phyloP scores from a whole-genome alignment of 768 basidiomycete genomes.

The Hygrophoropsis aurantiaca region DNA sequence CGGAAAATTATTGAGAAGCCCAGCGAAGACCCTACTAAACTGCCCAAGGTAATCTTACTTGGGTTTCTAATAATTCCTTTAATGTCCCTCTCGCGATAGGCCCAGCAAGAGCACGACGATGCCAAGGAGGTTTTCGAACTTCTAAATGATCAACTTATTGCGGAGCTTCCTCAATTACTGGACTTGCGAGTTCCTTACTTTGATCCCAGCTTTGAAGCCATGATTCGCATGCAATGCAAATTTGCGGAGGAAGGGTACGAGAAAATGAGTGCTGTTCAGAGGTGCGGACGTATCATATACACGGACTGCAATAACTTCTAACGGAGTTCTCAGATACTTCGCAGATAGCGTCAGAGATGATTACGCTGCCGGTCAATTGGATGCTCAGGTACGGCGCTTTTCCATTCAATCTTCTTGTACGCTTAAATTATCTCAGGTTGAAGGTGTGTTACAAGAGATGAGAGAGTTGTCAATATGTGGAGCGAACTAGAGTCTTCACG shows the following conservation, averaged over 20 bases:
- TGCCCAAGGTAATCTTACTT: slow-evolving; percentile 62
- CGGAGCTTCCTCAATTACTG: slow-evolving; percentile 87
- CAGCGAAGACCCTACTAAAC: slow-evolving; percentile 86
- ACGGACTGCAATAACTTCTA: no score
- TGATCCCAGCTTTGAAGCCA: slow-evolving; percentile 97
- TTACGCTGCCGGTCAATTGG: slow-evolving; percentile 94
- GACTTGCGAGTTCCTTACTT: slow-evolving; percentile 97
- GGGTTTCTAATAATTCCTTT: neutral
- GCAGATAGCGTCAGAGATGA: slow-evolving; percentile 89
- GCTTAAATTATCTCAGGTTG: slow-evolving; percentile 56
- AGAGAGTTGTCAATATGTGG: slow-evolving; percentile 93
- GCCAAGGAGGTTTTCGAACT: slow-evolving; percentile 91
- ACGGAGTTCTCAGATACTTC: slow-evolving; percentile 79
- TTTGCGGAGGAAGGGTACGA: slow-evolving; percentile 99
- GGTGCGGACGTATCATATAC: slow-evolving; percentile 40
- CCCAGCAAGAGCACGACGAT: slow-evolving; percentile 95
- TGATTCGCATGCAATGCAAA: slow-evolving; percentile 97
- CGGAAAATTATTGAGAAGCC: slow-evolving; percentile 92
- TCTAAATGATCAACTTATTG: slow-evolving; percentile 89
- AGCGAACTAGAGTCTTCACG: slow-evolving; percentile 30
- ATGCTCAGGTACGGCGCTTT: slow-evolving; percentile 69
- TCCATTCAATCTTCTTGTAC: neutral
- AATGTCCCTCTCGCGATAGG: slow-evolving; percentile 38
- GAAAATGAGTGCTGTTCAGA: slow-evolving; percentile 91
- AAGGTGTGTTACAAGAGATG: slow-evolving; percentile 96